Base-by-base conservation (phyloP, 1,139 yeast species). In the Geotrichum armillariae region DNA sequence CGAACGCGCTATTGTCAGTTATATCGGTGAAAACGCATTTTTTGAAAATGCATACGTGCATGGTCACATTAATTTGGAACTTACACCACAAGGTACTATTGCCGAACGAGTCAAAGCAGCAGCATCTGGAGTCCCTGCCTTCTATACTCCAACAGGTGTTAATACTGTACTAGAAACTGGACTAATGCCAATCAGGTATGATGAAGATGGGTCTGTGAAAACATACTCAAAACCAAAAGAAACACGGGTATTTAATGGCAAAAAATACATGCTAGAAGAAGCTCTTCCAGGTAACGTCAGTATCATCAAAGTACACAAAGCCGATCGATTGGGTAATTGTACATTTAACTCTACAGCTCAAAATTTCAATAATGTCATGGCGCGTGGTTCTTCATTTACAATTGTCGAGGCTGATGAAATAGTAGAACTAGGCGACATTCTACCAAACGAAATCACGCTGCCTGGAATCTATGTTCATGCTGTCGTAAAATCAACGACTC, bases 61-160 rank as follows among this genome's bases (percentile, higher is more conserved):
- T 7, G 80, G 80, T 12, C 55, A 70, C 40, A 64, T 76, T 40
- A 77, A 73, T 47, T 62, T 76, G 50, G 78, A 76, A 55, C 64
- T 76, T 49, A 72, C 75, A n/a, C 80, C 80, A 1, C 80, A 76
- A 56, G 80, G 80, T 1, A 74, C 77, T 12, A 62, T 76, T 46
- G 80, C 79, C 17, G 80, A 76, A 57, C 65, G 76, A 45, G 66
- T 70, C 21, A 65, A 78, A 18, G 78, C 80, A 4, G 80, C 75
- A 12, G 77, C 71, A 11, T 69, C 78, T 4, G 80, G 80, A 11
- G 65, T 75, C 16, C 80, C 80, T 1, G 79, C 79, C 1, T 76
- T 73, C 53, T 77, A 70, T 59, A 71, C 79, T 1, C 74, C 78
- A 2, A 73, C 80, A 1, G 80, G 79, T 9, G 77, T 68, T 14